A percentile compares a stretch with the other conserved stretches of the same genome.
Evolutionary conservation across 2,329 filamentous ascomycete species (phyloP).

Genomic region (Fusarium sublunatum): DNA sequence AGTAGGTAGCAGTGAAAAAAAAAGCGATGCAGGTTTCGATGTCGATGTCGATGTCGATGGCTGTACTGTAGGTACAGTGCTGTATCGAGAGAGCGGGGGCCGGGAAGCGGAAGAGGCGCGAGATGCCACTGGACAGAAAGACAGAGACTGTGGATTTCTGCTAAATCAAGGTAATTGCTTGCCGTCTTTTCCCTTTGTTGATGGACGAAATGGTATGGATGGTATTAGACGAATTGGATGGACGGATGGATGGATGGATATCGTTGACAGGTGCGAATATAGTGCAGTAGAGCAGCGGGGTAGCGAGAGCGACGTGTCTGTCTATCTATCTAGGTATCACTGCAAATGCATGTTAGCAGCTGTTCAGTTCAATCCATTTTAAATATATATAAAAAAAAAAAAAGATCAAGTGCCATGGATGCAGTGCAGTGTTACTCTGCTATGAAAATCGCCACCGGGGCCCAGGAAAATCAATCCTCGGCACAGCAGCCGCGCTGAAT

Average conservation of each 20-base stretch:
- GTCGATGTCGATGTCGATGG: slow-evolving; percentile 30
- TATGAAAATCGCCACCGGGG: slow-evolving; percentile 8
- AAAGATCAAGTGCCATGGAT: too few species aligned
- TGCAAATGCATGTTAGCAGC: slow-evolving; percentile 23
- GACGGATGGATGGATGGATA: background rate
- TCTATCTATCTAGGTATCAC: slow-evolving; percentile 28
- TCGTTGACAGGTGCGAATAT: slow-evolving; percentile 7
- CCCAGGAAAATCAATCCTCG: slow-evolving; percentile 2
- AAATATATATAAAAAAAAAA: slow-evolving; percentile 3
- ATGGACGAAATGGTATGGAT: background rate
- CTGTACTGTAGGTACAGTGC: background rate
- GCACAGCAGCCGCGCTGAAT: slow-evolving; percentile 20
- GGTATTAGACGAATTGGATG: slow-evolving; percentile 6
- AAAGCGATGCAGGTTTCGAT: slow-evolving; percentile 34
- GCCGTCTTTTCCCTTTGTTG: slow-evolving; percentile 23
- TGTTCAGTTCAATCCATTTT: background rate
- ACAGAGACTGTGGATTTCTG: slow-evolving; percentile 1
- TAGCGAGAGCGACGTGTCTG: slow-evolving; percentile 29
- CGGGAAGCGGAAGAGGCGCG: slow-evolving; percentile 14
- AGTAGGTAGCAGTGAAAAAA: slow-evolving; percentile 33
- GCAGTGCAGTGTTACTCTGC: background rate
- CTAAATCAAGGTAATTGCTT: slow-evolving; percentile 11
- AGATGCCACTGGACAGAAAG: slow-evolving; percentile 18
- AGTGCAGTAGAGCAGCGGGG: slow-evolving; percentile 18
- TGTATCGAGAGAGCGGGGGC: slow-evolving; percentile 22